A percentile compares a stretch with the other conserved stretches of the same genome.
phyloP scores from a whole-genome alignment of 2,329 filamentous ascomycete species.

The Sclerotinia nivalis region DNA sequence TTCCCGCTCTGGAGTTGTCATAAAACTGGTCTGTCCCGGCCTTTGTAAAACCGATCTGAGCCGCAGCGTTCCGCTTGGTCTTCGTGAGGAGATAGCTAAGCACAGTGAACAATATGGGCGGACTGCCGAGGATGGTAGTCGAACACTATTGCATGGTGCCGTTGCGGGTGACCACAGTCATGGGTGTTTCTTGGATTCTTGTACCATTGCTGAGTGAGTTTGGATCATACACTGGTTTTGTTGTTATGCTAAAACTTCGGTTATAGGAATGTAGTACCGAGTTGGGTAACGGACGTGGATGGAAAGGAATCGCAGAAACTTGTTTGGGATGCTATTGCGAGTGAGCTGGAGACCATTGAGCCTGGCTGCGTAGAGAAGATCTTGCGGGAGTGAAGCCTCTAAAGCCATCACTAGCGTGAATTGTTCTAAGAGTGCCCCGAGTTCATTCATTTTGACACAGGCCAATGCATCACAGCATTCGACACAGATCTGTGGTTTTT shows the following conservation, averaged over 20 bases:
- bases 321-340: conserved; percentile 38
- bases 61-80: conserved; percentile 29
- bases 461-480: too few relatives aligned
- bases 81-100: conserved; percentile 23
- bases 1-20: conserved; percentile 36
- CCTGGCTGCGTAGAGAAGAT: conserved; percentile 37
- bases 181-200: conserved; percentile 28
- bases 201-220: conserved; percentile 28
- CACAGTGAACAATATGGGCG: conserved; percentile 30
- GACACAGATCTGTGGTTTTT: too few relatives aligned
- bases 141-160: conserved; percentile 38
- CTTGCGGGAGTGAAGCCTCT: conserved; percentile 2
- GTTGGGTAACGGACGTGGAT: conserved; percentile 35
- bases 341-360: conserved; percentile 37
- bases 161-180: conserved; percentile 38
- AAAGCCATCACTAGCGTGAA: neutral
- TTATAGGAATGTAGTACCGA: conserved; percentile 21
- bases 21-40: conserved; percentile 38
- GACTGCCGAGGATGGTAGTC: conserved; percentile 40
- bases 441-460: neutral
- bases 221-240: neutral
- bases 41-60: conserved; percentile 39
- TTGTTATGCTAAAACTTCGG: neutral
- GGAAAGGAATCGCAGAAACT: conserved; percentile 32
- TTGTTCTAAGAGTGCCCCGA: neutral